Evolutionary conservation across 1,284 basidiomycete genomes (phyloP).

Genomic region (Trametes hirsuta): DNA sequence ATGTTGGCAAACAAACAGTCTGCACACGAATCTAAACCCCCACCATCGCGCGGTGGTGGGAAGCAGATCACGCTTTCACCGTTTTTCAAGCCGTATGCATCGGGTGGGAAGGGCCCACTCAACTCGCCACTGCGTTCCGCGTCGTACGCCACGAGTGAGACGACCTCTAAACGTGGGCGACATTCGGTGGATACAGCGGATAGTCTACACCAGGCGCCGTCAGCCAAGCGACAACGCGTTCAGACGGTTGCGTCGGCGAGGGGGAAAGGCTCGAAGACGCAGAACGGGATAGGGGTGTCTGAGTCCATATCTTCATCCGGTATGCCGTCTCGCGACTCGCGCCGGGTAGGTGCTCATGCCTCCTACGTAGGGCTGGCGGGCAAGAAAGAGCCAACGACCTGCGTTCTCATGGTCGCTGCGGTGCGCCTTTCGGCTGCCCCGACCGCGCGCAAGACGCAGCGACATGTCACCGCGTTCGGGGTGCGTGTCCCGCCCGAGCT

Average conservation of each 20-base stretch:
- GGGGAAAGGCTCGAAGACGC: slow-evolving; percentile 7
- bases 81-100: slow-evolving; percentile 16
- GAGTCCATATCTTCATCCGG: slow-evolving; percentile 19
- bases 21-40: slow-evolving; percentile 6
- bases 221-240: slow-evolving; percentile 29
- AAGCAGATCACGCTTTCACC: slow-evolving; percentile 29
- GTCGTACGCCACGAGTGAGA: slow-evolving; percentile 13
- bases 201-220: slow-evolving; percentile 14
- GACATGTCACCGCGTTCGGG: slow-evolving; percentile 61
- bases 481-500: slow-evolving; percentile 49
- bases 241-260: slow-evolving; percentile 14
- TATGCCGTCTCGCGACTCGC: slow-evolving; percentile 5
- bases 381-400: slow-evolving; percentile 32
- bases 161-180: slow-evolving; percentile 10
- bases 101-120: slow-evolving; percentile 19
- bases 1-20: slow-evolving; percentile 14
- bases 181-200: slow-evolving; percentile 17
- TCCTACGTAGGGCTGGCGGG: slow-evolving; percentile 26
- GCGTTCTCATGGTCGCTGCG: slow-evolving; percentile 52
- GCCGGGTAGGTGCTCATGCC: slow-evolving; percentile 11
- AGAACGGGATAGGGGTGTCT: slow-evolving; percentile 1
- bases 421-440: slow-evolving; percentile 48
- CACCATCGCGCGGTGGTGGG: slow-evolving; percentile 20
- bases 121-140: slow-evolving; percentile 17
- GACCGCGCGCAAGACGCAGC: slow-evolving; percentile 51